Conservation (phyloP, 2,329 filamentous ascomycete species). For the Emericellopsis atlantica region DNA sequence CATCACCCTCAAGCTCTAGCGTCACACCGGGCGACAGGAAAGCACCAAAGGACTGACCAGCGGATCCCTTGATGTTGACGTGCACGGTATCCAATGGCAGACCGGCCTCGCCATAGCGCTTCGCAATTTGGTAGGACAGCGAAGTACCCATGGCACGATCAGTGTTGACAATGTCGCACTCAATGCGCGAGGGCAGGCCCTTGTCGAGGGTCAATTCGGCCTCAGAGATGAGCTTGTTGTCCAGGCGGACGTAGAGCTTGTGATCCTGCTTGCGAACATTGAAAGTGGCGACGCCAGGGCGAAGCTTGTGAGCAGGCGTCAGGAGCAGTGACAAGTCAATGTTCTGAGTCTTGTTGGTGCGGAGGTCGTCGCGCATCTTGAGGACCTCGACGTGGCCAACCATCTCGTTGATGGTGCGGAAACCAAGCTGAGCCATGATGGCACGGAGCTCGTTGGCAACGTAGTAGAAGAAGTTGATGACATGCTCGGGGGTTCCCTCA, state of each 20-base stretch:
- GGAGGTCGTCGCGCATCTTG: conserved; percentile 76
- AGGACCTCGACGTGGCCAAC: conserved; percentile 83
- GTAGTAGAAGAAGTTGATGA: conserved; percentile 99
- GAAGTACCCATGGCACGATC: conserved; percentile 90
- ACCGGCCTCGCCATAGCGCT: conserved; percentile 79
- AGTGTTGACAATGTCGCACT: conserved; percentile 94
- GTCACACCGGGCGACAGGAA: conserved; percentile 90
- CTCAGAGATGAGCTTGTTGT: conserved; percentile 95
- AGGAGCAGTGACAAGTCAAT: conserved; percentile 88
- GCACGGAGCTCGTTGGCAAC: conserved; percentile 90
- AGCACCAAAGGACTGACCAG: conserved; percentile 91
- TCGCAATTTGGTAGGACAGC: conserved; percentile 90
- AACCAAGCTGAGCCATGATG: conserved; percentile 92
- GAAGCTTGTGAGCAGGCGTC: conserved; percentile 89
- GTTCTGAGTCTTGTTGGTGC: conserved; percentile 80
- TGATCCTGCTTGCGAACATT: conserved; percentile 98
- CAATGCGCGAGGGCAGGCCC: conserved; percentile 81
- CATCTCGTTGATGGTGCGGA: conserved; percentile 96
- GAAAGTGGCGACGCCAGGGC: conserved; percentile 89
- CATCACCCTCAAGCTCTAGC: conserved; percentile 85
- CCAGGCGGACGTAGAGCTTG: conserved; percentile 78
- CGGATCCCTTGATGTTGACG: conserved; percentile 91
- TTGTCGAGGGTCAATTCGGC: conserved; percentile 91
- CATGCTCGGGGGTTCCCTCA: conserved; percentile 81
- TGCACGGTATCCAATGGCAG: conserved; percentile 89